Percentiles rank a stretch among this genome's conserved stretches.
phyloP scores from a whole-genome alignment of 2,329 filamentous ascomycete species.

The Fusarium armeniacum region DNA sequence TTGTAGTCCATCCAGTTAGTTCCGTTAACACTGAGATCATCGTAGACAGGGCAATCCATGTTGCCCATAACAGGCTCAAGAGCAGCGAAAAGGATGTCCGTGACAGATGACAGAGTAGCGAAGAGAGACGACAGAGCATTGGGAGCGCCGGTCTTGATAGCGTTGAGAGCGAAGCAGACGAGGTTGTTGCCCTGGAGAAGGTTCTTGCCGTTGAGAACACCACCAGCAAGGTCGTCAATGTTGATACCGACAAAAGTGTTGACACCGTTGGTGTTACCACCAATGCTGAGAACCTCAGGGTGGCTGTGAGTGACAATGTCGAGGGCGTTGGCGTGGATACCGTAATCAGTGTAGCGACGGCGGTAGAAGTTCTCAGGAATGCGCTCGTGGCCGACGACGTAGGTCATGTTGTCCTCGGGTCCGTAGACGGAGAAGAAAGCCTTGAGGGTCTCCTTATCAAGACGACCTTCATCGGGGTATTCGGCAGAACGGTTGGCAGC shows the following conservation, averaged over 20 bases:
- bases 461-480: constrained; percentile 53
- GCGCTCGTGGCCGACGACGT: constrained; percentile 63
- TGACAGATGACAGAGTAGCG: constrained; percentile 46
- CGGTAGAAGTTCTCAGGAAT: constrained; percentile 68
- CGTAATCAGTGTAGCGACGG: constrained; percentile 59
- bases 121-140: constrained; percentile 59
- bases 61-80: constrained; percentile 41
- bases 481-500: constrained; percentile 60
- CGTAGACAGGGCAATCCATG: constrained; percentile 35
- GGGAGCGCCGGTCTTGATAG: constrained; percentile 57
- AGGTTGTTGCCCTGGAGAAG: constrained; percentile 64
- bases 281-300: constrained; percentile 60
- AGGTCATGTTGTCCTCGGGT: constrained; percentile 55
- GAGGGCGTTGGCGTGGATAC: constrained; percentile 57
- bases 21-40: constrained; percentile 40
- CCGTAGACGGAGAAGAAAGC: constrained; percentile 63
- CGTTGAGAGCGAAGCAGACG: constrained; percentile 57
- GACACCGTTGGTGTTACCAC: constrained; percentile 65
- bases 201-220: constrained; percentile 59
- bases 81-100: constrained; percentile 35
- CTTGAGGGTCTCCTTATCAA: constrained; percentile 56
- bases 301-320: constrained; percentile 59
- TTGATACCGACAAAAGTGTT: constrained; percentile 66
- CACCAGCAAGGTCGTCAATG: constrained; percentile 59
- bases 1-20: constrained; percentile 44